Conservation (phyloP, 2,329 filamentous ascomycete genomes). For the Aspergillus fumigatiaffinis region DNA sequence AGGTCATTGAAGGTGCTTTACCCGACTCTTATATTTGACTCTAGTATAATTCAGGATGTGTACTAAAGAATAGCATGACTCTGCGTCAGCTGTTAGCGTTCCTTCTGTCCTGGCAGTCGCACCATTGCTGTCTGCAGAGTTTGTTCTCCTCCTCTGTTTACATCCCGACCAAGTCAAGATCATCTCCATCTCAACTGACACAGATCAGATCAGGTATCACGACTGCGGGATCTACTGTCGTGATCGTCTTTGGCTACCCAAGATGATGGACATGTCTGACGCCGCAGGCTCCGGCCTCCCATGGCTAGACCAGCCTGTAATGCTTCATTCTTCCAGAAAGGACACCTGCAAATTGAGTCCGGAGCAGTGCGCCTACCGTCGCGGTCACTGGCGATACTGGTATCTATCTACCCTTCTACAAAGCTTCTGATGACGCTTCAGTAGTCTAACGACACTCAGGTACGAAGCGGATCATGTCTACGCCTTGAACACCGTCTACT, state of each 20-base stretch:
- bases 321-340: slow-evolving; percentile 28
- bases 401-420: slow-evolving; percentile 9
- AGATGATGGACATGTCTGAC: slow-evolving; percentile 15
- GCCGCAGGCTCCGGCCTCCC: slow-evolving; percentile 12
- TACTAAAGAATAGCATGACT: too few relatives aligned
- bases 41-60: too few relatives aligned
- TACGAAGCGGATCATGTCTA: slow-evolving; percentile 54
- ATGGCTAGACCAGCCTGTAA: slow-evolving; percentile 31
- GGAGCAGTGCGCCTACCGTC: slow-evolving; percentile 28
- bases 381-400: slow-evolving; percentile 29
- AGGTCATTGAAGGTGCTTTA: too few relatives aligned
- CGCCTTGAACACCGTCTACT: slow-evolving; percentile 50
- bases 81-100: too few relatives aligned
- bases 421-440: background rate
- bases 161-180: too few relatives aligned
- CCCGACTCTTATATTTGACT: too few relatives aligned
- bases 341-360: slow-evolving; percentile 27
- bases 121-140: too few relatives aligned
- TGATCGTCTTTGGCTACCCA: background rate
- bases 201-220: background rate
- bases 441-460: slow-evolving; percentile 29
- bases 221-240: background rate
- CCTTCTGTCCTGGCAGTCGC: too few relatives aligned
- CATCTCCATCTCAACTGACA: background rate
- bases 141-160: background rate